A percentile compares a stretch with the other conserved stretches of the same genome.
Evolutionary conservation across 129 eudicot species (phyloP).

Genomic region (Deinandra increscens): DNA sequence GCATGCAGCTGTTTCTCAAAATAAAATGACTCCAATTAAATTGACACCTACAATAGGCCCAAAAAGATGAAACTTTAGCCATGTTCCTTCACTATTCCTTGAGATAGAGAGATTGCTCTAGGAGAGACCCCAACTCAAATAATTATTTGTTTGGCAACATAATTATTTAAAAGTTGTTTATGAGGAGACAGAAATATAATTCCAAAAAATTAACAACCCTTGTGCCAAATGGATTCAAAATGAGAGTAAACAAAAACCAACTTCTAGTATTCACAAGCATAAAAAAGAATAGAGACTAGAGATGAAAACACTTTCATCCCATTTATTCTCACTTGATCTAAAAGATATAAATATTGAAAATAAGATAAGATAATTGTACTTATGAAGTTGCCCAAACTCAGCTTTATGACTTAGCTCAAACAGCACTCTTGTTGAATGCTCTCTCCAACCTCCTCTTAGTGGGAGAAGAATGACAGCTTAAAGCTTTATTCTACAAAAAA

Average conservation of each 20-base stretch:
- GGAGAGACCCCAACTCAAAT: too few relatives aligned
- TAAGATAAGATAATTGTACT: conserved; percentile 14
- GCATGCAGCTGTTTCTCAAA: background rate
- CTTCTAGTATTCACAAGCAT: conserved; percentile 24
- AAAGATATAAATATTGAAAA: conserved; percentile 12
- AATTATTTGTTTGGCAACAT: background rate
- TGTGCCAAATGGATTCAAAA: conserved; percentile 6
- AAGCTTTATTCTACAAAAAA: conserved; percentile 42
- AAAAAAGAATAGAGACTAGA: conserved; percentile 7
- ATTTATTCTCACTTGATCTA: conserved; percentile 22
- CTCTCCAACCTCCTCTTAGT: conserved; percentile 50
- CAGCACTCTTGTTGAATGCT: conserved; percentile 38
- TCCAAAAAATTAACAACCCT: conserved; percentile 20
- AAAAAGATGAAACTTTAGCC: background rate
- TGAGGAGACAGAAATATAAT: background rate
- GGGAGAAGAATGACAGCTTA: conserved; percentile 51
- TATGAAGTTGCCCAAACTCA: conserved; percentile 12
- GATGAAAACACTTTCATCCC: conserved; percentile 28
- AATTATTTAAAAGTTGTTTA: too few relatives aligned
- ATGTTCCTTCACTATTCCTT: background rate
- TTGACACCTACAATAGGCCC: background rate
- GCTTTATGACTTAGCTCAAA: conserved; percentile 15
- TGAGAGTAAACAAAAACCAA: conserved; percentile 19
- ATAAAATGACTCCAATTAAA: background rate
- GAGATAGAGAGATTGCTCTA: too few relatives aligned